Evolutionary conservation across 2,329 filamentous ascomycete species (phyloP).

Genomic region (Aspergillus candidus): DNA sequence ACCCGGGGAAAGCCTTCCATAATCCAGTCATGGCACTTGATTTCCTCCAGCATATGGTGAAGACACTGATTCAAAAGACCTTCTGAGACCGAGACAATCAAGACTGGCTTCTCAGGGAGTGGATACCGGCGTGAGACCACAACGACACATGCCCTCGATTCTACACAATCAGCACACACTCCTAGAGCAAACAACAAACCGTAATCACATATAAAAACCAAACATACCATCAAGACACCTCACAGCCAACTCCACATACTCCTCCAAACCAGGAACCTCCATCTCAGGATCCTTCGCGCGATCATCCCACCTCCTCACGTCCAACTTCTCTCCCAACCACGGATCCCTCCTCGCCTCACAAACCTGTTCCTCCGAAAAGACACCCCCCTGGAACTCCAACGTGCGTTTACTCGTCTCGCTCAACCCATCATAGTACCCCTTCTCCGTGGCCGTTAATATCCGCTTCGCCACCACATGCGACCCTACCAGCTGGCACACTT

Average conservation of each 20-base stretch:
- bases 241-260: constrained; percentile 8
- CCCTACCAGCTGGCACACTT: constrained; percentile 24
- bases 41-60: too few species aligned
- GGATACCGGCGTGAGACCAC: too few species aligned
- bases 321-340: constrained; percentile 21
- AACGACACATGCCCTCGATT: too few species aligned
- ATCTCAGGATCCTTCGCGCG: constrained; percentile 19
- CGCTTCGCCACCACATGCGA: constrained; percentile 29
- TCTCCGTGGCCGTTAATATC: constrained; percentile 23
- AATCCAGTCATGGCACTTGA: too few species aligned
- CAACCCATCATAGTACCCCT: constrained; percentile 21
- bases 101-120: too few species aligned
- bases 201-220: too few species aligned
- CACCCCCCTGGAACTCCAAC: constrained; percentile 22
- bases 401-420: constrained; percentile 26
- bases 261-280: constrained; percentile 16
- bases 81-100: too few species aligned
- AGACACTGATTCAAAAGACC: too few species aligned
- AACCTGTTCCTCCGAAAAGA: constrained; percentile 17
- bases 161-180: too few species aligned
- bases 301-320: constrained; percentile 24
- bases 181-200: too few species aligned
- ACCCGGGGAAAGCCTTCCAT: too few species aligned
- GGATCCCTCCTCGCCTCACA: constrained; percentile 20
- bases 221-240: too few species aligned